Evolutionary conservation across 441 rosid genomes (phyloP).

Genomic region (Jatropha multifida): DNA sequence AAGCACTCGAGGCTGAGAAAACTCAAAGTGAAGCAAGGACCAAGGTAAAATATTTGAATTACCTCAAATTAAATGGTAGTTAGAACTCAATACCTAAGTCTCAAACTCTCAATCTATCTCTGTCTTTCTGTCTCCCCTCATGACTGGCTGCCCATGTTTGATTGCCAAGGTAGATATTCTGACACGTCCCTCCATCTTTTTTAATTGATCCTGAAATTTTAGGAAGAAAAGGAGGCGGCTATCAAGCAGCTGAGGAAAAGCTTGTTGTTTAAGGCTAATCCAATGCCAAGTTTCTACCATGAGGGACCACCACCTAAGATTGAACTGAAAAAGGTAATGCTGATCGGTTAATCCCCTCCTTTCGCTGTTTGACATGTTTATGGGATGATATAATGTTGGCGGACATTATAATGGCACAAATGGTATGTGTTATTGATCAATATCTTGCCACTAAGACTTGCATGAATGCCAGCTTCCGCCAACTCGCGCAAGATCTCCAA

Average conservation of each 20-base stretch:
- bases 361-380: slow-evolving; percentile 9
- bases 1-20: slow-evolving; percentile 88
- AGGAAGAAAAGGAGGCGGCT: slow-evolving; percentile 90
- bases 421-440: slow-evolving; percentile 3
- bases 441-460: slow-evolving; percentile 18
- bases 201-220: slow-evolving; percentile 14
- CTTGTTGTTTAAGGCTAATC: slow-evolving; percentile 83
- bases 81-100: neutral
- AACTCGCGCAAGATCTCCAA: slow-evolving; percentile 96
- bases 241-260: slow-evolving; percentile 85
- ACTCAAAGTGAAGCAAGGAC: slow-evolving; percentile 72
- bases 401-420: neutral
- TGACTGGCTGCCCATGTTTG: neutral
- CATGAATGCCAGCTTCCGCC: slow-evolving; percentile 67
- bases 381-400: slow-evolving; percentile 8
- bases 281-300: slow-evolving; percentile 93
- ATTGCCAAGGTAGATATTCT: slow-evolving; percentile 19
- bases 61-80: neutral
- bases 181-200: neutral
- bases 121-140: slow-evolving; percentile 8
- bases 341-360: slow-evolving; percentile 5
- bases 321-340: slow-evolving; percentile 83
- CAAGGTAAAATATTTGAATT: slow-evolving; percentile 44
- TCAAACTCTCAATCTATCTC: slow-evolving; percentile 4
- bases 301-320: slow-evolving; percentile 93